phyloP scores from a whole-genome alignment of 148 eudicot genomes.

The Bassia scoparia region DNA sequence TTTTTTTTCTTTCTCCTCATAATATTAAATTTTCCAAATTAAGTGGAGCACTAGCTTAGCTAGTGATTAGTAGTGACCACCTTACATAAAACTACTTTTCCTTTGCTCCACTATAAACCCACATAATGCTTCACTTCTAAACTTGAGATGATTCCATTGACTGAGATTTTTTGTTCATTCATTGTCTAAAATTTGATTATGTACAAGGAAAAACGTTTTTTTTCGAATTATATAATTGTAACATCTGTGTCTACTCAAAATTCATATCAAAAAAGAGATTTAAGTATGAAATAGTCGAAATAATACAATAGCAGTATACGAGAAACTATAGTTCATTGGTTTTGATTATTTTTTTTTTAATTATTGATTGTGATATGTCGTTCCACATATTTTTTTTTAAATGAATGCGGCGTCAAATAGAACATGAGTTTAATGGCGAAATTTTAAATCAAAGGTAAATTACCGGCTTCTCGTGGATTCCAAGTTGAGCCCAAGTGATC shows the following conservation, averaged over 20 bases:
- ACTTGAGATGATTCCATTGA: neutral
- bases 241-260: too few species aligned
- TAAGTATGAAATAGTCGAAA: too few species aligned
- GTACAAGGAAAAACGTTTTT: too few species aligned
- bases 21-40: neutral
- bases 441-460: neutral
- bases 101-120: neutral
- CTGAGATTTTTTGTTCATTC: neutral
- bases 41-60: conserved; percentile 12
- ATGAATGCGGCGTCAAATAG: too few species aligned
- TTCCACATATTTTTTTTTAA: too few species aligned
- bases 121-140: neutral
- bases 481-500: conserved; percentile 84
- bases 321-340: too few species aligned
- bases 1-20: neutral
- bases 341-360: too few species aligned
- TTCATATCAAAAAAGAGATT: too few species aligned
- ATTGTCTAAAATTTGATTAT: too few species aligned
- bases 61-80: neutral
- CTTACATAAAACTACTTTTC: neutral
- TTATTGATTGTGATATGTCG: too few species aligned
- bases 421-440: neutral
- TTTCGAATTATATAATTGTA: too few species aligned
- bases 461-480: conserved; percentile 89
- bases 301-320: too few species aligned